phyloP scores from a whole-genome alignment of 345 rosid species.

The Atalantia buxifolia region DNA sequence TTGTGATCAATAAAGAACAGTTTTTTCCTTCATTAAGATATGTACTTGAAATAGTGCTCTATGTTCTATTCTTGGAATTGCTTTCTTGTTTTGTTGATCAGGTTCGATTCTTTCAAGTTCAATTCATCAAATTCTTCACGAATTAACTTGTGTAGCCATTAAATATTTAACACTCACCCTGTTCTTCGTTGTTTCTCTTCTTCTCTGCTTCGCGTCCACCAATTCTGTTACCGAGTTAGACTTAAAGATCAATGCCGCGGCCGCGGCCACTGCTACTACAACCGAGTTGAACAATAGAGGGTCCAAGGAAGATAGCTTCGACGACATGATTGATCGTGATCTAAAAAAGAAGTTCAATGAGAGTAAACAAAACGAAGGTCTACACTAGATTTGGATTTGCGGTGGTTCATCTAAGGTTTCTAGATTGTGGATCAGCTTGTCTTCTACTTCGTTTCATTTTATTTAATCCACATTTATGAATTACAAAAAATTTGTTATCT shows the following conservation, averaged over 20 bases:
- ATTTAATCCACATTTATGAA: neutral
- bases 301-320: constrained; percentile 45
- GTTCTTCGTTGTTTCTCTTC: constrained; percentile 14
- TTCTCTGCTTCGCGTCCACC: constrained; percentile 10
- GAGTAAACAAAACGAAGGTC: constrained; percentile 48
- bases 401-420: constrained; percentile 7
- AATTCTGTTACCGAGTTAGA: constrained; percentile 12
- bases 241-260: constrained; percentile 22
- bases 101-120: too few species aligned
- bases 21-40: too few species aligned
- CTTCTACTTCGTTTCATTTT: neutral
- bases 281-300: constrained; percentile 21
- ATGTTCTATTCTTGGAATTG: too few species aligned
- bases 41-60: too few species aligned
- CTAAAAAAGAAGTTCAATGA: constrained; percentile 50
- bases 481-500: neutral
- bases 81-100: too few species aligned
- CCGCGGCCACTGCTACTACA: constrained; percentile 21
- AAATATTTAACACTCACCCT: neutral
- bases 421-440: neutral
- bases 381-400: constrained; percentile 18
- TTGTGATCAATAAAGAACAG: too few species aligned
- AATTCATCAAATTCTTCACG: too few species aligned
- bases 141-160: too few species aligned
- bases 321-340: constrained; percentile 52